Conservation (phyloP, 257 asterid species). For the Fraxinus cuspidata region DNA sequence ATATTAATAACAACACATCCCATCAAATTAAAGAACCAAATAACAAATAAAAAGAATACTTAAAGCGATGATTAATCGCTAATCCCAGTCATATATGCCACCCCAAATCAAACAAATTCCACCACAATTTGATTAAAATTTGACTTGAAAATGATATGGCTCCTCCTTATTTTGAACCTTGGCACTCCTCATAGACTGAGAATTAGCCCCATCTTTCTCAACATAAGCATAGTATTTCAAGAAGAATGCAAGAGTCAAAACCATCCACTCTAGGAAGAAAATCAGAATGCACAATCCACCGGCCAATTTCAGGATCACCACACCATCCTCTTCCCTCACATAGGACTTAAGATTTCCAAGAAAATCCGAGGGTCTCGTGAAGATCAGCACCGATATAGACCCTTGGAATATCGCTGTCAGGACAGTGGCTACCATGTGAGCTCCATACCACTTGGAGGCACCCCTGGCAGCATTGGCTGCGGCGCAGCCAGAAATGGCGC, state of each 20-base stretch:
- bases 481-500: conserved; percentile 55
- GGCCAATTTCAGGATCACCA: conserved; percentile 62
- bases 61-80: neutral
- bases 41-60: neutral
- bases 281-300: conserved; percentile 71
- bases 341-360: conserved; percentile 70
- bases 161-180: conserved; percentile 70
- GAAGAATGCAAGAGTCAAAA: conserved; percentile 75
- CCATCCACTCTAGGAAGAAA: conserved; percentile 89
- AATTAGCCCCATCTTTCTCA: conserved; percentile 37
- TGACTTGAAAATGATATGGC: conserved; percentile 87
- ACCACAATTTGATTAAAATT: neutral
- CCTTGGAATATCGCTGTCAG: conserved; percentile 93
- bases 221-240: conserved; percentile 72
- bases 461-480: conserved; percentile 50
- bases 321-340: conserved; percentile 86
- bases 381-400: conserved; percentile 77
- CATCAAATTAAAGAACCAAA: neutral
- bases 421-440: conserved; percentile 86
- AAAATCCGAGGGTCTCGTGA: conserved; percentile 72
- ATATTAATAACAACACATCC: neutral
- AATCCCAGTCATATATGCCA: neutral
- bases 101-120: neutral
- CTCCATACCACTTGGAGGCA: conserved; percentile 73
- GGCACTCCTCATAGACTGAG: conserved; percentile 43